phyloP scores from a whole-genome alignment of 2,329 filamentous ascomycete genomes.

The Talaromyces funiculosus region DNA sequence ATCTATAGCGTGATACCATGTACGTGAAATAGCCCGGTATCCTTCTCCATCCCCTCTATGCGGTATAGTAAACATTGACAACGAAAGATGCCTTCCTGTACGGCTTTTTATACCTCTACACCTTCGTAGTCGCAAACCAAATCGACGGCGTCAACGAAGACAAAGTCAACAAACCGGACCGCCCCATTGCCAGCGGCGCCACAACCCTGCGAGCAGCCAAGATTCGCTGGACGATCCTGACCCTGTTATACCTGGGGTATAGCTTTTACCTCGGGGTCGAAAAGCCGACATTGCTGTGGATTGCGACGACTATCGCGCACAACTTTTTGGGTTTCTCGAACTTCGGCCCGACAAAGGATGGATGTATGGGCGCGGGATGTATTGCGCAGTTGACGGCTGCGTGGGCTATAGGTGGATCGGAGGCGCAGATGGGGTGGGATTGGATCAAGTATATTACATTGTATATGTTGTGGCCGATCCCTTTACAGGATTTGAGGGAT shows the following conservation, averaged over 20 bases:
- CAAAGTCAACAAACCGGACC: constrained; percentile 12
- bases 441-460: constrained; percentile 12
- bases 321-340: constrained; percentile 10
- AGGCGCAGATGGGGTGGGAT: constrained; percentile 4
- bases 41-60: neutral
- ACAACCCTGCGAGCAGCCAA: constrained; percentile 5
- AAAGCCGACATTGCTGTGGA: constrained; percentile 9
- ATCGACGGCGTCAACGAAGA: constrained; percentile 12
- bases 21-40: neutral
- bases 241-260: constrained; percentile 7
- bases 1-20: constrained; percentile 7
- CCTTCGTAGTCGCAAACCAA: constrained; percentile 12
- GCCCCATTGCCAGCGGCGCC: constrained; percentile 10
- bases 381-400: constrained; percentile 12
- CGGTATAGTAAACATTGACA: neutral
- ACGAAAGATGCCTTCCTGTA: constrained; percentile 4
- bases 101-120: constrained; percentile 11
- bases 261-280: neutral
- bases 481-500: constrained; percentile 12
- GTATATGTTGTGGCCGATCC: constrained; percentile 11
- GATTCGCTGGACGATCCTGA: constrained; percentile 7
- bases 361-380: constrained; percentile 11
- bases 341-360: constrained; percentile 11
- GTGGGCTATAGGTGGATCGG: constrained; percentile 10
- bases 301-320: constrained; percentile 8